A percentile compares a stretch with the other conserved stretches of the same genome.
These are phyloP conservation scores for Colletotrichum cuscutae DNA, from an alignment of 2,329 filamentous ascomycete genomes.

Conservation along the genomic window DNA sequence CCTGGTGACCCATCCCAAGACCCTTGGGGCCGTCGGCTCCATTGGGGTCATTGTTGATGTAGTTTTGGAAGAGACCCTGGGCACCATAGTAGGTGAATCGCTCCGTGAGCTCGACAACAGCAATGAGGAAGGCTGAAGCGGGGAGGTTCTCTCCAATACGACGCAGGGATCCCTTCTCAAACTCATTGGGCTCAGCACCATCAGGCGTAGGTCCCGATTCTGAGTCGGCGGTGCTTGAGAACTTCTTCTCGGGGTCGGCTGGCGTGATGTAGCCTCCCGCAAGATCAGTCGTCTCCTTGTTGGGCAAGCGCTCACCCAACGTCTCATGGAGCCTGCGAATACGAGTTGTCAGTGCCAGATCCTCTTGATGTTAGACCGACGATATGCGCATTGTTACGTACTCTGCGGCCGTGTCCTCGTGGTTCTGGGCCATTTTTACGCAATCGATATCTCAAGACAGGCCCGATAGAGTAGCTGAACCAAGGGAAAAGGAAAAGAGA, in stretches of 20 bases:
- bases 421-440: constrained; percentile 45
- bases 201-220: constrained; percentile 50
- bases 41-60: constrained; percentile 51
- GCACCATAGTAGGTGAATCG: constrained; percentile 69
- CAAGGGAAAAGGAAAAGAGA: constrained; percentile 17
- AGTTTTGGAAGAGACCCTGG: constrained; percentile 66
- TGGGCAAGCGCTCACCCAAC: constrained; percentile 40
- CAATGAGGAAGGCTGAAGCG: constrained; percentile 65
- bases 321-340: constrained; percentile 41
- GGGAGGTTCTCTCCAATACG: constrained; percentile 66
- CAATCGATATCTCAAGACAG: constrained; percentile 6
- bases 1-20: constrained; percentile 64
- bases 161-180: constrained; percentile 60
- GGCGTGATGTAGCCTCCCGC: constrained; percentile 39
- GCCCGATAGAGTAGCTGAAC: constrained; percentile 9
- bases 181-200: constrained; percentile 62
- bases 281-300: constrained; percentile 39
- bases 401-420: constrained; percentile 47
- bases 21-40: constrained; percentile 57
- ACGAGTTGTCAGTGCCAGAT: constrained; percentile 3
- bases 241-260: constrained; percentile 40
- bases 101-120: constrained; percentile 65
- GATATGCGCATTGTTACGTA: constrained; percentile 38
- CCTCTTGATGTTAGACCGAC: neutral
- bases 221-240: constrained; percentile 29